Base-by-base conservation (phyloP, 768 basidiomycete genomes). In the Calocybe cyanea region DNA sequence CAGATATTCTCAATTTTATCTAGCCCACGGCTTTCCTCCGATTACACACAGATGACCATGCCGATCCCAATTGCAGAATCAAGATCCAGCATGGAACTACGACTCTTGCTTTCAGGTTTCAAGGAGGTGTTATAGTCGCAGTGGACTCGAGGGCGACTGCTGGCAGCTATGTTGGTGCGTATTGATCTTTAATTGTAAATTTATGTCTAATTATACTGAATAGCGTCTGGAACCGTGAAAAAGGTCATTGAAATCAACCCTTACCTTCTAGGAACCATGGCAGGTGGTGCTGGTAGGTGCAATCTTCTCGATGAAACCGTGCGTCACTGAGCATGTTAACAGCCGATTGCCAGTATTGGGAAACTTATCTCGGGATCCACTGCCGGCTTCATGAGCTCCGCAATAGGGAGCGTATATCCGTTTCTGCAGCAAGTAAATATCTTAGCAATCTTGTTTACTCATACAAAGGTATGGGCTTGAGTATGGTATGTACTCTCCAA, bases 231-330 rank as follows among this genome's bases (percentile, higher is more conserved):
- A 43, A 98, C 95, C 13, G 92, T 99, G 51, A 98, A 95, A 77
- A 99, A 97, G 75, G 94, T 99, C 53, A 98, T 99, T 57, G 96
- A 99, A 72, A 99, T 99, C 68, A 98, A 98, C 71, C 92, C 92
- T 33, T 98, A 93, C 71, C 70, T 99, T 40, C 78, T 99, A n/a
- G 96, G 96, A 50, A 99, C 96, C 1, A 98, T 99, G 95, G 96
- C 96, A 51, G 96, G 96, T 67, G 95, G 95, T 66, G 96, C 96
- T 57, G 95, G 93, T 84, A 60, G 54, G 77, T 73, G 41, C 18
- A 43, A 33, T 23, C 45, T 30, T 50, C 43, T 23, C 49, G 45
- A 17, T 43, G 15, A 32, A 17, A 23, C 32, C 35, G 7, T 9
- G 15, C 35, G 7, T 35, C 34, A 5, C 7, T n/a, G 14, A 35